Evolutionary conservation across 495 filamentous ascomycete genomes (phyloP).

Genomic region (Penicillium mononematosum): DNA sequence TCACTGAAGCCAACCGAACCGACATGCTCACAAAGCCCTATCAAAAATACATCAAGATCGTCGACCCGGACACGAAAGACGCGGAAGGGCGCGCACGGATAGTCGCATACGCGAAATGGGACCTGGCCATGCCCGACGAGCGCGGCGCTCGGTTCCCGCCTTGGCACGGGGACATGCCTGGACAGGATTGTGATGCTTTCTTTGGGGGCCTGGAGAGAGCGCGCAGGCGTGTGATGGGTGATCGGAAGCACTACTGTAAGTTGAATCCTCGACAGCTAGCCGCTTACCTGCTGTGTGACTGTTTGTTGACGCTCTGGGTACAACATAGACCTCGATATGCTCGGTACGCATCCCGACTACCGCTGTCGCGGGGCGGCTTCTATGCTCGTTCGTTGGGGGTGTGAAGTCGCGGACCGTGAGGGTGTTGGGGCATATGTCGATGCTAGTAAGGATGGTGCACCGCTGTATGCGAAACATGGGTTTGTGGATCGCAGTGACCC

Average conservation of each 20-base stretch:
- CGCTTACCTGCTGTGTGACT: background rate
- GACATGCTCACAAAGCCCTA: conserved; percentile 26
- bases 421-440: conserved; percentile 33
- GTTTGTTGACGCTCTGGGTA: background rate
- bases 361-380: conserved; percentile 49
- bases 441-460: conserved; percentile 29
- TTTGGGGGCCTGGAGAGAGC: conserved; percentile 19
- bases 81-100: conserved; percentile 20
- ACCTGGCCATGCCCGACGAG: conserved; percentile 21
- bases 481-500: conserved; percentile 32
- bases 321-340: conserved; percentile 44
- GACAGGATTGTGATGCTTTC: conserved; percentile 18
- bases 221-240: conserved; percentile 26
- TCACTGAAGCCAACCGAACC: conserved; percentile 16
- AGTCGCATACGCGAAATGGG: conserved; percentile 33
- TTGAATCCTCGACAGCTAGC: background rate
- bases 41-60: conserved; percentile 30
- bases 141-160: conserved; percentile 29
- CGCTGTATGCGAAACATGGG: conserved; percentile 32
- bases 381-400: conserved; percentile 52
- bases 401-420: conserved; percentile 39
- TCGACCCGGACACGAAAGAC: conserved; percentile 21
- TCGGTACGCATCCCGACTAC: conserved; percentile 50
- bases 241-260: conserved; percentile 30
- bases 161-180: conserved; percentile 26